Base-by-base conservation (phyloP, 2,329 filamentous ascomycete species). In the Paramyrothecium sp. region DNA sequence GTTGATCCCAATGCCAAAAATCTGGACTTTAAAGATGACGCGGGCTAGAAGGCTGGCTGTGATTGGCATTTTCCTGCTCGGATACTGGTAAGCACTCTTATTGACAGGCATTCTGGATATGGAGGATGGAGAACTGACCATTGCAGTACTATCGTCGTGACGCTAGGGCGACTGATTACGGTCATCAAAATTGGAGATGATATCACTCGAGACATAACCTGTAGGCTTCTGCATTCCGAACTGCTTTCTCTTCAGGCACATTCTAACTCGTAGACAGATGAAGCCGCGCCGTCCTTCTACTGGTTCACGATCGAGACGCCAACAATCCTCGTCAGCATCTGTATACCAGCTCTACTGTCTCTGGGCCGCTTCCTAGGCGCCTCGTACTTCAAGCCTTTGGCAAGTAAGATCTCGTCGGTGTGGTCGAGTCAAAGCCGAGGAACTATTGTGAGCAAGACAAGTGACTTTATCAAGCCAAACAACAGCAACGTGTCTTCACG, bases 1-100 rank as follows among this genome's bases (percentile, higher is more conserved):
- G 52, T 34, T 54, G 7, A 11, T 54, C 11, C 52, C 52, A 20
- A 34, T 54, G 33, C 52, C 52, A 13, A 54, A 54, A 17, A 22
- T 54, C 19, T 54, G 52, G 52, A 3, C 7, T 11, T 33, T 54
- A 5, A 7, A 54, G 30, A 21, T 44, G 33, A 23, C 7, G 11
- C 20, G 5, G 44, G 33, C 17, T 8, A 10, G 20, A 8, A 48
- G 19, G n/a, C 10, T n/a, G 8, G 46, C 10, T 11, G 10, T 48
- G 10, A 48, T n/a, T 8, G n/a, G 8, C 46, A 21, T 48, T 8
- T 48, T 48, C n/a, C 8, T 48, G 17, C 8, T 48, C 10, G 46
- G 46, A n/a, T 48, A 48, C 19, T 21, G 16, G 46, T 48, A 8
- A 10, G 46, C 19, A n/a, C 10, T 48, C 17, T 21, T n/a, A 8